Percentiles rank a stretch among this genome's conserved stretches.
Evolutionary conservation across 1,284 basidiomycete genomes (phyloP).

Genomic region (Heterobasidion occidentale): DNA sequence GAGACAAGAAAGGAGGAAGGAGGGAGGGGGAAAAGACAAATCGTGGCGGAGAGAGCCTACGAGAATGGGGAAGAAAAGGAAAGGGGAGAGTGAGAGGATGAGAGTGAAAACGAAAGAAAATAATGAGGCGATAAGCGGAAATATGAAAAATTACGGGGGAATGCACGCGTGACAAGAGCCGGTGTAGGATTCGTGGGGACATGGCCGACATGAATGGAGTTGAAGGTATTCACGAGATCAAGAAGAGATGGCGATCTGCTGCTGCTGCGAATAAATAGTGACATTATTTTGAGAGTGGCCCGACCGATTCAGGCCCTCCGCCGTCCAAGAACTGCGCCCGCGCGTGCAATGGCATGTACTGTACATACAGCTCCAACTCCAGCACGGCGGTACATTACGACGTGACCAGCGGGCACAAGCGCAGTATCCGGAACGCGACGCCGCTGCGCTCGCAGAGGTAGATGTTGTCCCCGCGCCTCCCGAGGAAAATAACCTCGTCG

Average conservation of each 20-base stretch:
- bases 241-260: not conserved
- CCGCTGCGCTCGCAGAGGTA: conserved; percentile 74
- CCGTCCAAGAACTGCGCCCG: too few relatives aligned
- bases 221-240: not conserved
- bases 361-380: too few relatives aligned
- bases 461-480: conserved; percentile 63
- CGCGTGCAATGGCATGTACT: too few relatives aligned
- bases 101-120: not conserved
- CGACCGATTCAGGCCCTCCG: too few relatives aligned
- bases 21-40: not conserved
- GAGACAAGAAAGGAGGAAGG: not conserved
- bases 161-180: not conserved
- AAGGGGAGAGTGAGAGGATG: not conserved
- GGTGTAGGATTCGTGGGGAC: not conserved
- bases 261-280: not conserved
- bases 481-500: conserved; percentile 72
- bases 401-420: conserved; percentile 39
- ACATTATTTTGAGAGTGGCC: not conserved
- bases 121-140: not conserved
- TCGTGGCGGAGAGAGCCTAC: too few relatives aligned
- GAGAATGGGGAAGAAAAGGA: not conserved
- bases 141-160: not conserved
- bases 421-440: conserved; percentile 66
- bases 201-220: not conserved
- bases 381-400: not conserved